phyloP scores from a whole-genome alignment of 495 filamentous ascomycete genomes.

The Physcia stellaris region DNA sequence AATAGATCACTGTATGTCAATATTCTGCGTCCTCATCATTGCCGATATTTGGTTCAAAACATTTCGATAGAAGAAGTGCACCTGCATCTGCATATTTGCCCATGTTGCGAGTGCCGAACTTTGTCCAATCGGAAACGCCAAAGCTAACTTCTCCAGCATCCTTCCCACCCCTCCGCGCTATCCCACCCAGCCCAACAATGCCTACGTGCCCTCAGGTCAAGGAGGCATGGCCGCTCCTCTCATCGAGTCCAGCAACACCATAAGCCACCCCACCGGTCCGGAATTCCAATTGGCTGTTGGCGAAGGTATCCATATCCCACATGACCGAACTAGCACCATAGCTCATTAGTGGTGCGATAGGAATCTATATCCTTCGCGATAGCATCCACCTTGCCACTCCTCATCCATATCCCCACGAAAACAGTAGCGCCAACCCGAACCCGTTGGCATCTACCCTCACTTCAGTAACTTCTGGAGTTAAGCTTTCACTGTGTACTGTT shows the following conservation, averaged over 20 bases:
- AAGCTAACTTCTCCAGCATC: constrained; percentile 35
- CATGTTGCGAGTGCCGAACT: background rate
- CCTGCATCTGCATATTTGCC: no score
- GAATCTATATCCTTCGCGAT: constrained; percentile 78
- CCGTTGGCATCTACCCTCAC: constrained; percentile 72
- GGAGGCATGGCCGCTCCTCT: constrained; percentile 52
- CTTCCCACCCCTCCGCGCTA: constrained; percentile 78
- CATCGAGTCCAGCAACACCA: constrained; percentile 83
- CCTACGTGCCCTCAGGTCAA: constrained; percentile 36
- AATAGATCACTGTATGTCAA: no score
- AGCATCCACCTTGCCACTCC: constrained; percentile 87
- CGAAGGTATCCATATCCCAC: constrained; percentile 51
- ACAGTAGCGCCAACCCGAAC: constrained; percentile 71
- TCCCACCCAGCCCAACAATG: constrained; percentile 51
- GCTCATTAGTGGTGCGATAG: constrained; percentile 27
- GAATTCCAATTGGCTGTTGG: constrained; percentile 78
- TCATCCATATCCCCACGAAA: constrained; percentile 87
- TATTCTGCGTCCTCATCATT: no score
- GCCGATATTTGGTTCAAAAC: no score
- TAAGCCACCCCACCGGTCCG: constrained; percentile 64
- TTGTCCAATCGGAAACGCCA: background rate
- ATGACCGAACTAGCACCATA: background rate
- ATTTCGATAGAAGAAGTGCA: no score
- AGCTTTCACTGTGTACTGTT: constrained; percentile 61
- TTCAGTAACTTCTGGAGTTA: constrained; percentile 76